A percentile compares a stretch with the other conserved stretches of the same genome.
Conservation (phyloP, 1,284 basidiomycete genomes). For the Trametes versicolor region DNA sequence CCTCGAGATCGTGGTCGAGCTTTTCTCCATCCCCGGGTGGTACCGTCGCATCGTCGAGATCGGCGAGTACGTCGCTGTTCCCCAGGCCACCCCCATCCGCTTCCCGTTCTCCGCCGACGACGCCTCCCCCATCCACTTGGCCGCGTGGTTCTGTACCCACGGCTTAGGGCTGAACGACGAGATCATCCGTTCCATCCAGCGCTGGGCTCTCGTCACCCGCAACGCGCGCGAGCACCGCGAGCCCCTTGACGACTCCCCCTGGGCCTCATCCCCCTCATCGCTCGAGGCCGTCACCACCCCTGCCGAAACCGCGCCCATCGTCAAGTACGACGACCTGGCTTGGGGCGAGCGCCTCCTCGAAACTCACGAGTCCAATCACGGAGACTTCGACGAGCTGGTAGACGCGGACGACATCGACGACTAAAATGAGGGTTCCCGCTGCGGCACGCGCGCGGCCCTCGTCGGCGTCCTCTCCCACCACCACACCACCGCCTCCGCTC, state of each 20-base stretch:
- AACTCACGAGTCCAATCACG: neutral
- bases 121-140: neutral
- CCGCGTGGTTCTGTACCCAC: conserved; percentile 5
- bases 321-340: neutral
- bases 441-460: neutral
- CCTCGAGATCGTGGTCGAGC: neutral
- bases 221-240: neutral
- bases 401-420: neutral
- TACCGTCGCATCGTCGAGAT: neutral
- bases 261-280: neutral
- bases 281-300: neutral
- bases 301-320: neutral
- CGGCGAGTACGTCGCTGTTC: neutral
- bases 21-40: conserved; percentile 4
- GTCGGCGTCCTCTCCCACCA: neutral
- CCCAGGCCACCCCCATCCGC: neutral
- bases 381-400: neutral
- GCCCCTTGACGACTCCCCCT: neutral
- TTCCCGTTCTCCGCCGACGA: neutral
- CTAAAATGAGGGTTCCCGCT: neutral
- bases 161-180: neutral
- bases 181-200: neutral
- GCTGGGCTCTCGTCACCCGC: neutral
- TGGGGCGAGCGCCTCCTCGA: neutral
- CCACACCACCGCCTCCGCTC: neutral